Base-by-base conservation (phyloP, 1,284 basidiomycete genomes). In the Ceratobasidium theobromae region DNA sequence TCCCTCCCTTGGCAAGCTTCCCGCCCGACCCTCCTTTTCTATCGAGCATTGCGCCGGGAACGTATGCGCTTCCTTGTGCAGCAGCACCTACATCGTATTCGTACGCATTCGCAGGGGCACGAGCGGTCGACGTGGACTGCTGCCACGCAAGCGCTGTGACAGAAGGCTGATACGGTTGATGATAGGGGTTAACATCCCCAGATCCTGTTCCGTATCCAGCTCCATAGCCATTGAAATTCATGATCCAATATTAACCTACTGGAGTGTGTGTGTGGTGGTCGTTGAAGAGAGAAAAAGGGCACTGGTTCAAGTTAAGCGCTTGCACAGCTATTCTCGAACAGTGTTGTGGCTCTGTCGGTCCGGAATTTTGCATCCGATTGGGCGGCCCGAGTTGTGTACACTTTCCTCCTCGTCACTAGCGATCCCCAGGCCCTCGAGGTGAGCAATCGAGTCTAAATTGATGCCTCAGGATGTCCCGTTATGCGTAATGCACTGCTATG, bases 51-150 rank as follows among this genome's bases (percentile, higher is more conserved):
- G 91, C 90, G 21, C 91, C 91, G 16, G 90, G 90, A 30, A 93
- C 91, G 75, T 93, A 93, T 48, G 91, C 90, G 75, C 88, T 91
- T 75, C 92, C 90, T 73, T 93, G 90, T 4, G 90, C 90, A 48
- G 92, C 81, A 66, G 91, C 91, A 23, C 89, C 89, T 49, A 93
- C 90, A 75, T 93, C 89, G 73, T 93, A 93, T 75, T 93, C 89
- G 75, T 92, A 91, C 16, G 90, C 89, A 73, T 93, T 93, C n/a
- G 89, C 86, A 43, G 89, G 90, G 9, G 89, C 87, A 11, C 84
- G 77, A n/a, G 87, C 85, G 11, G 76, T 75, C 3, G 86, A 83
- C 30, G 70, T 69, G 84, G 71, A 73, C 89, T 90, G 54, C 84
- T 80, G 75, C 89, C 88, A 68, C 57, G 83, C 79, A 28, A 78